Conservation (phyloP, 306 rosid species). For the Hippophae rhamnoides region DNA sequence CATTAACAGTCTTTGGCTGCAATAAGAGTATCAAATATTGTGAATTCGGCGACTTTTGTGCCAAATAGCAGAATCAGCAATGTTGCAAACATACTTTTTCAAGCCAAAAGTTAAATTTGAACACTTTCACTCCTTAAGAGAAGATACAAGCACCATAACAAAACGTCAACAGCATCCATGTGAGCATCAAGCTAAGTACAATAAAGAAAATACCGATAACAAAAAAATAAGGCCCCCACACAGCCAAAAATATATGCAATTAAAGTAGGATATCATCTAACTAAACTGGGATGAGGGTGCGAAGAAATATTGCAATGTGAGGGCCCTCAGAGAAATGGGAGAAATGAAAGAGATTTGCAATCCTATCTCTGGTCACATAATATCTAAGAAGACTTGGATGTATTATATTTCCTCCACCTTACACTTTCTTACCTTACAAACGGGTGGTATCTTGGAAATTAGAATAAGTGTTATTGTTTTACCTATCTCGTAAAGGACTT, state of each 20-base stretch:
- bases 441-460: too few species aligned
- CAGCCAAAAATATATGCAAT: background rate
- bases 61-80: background rate
- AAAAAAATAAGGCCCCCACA: background rate
- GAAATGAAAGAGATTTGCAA: too few species aligned
- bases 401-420: too few species aligned
- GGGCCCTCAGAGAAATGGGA: too few species aligned
- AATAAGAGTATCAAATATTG: conserved; percentile 20
- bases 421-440: too few species aligned
- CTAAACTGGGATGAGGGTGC: too few species aligned
- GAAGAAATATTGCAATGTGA: too few species aligned
- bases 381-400: too few species aligned
- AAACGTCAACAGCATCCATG: background rate
- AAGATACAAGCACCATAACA: background rate
- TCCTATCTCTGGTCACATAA: too few species aligned
- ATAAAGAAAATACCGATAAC: background rate
- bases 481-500: too few species aligned
- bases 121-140: background rate
- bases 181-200: background rate
- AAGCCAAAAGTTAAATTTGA: background rate
- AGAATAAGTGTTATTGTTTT: too few species aligned
- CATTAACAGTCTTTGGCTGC: conserved; percentile 55
- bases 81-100: background rate
- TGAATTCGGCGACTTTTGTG: conserved; percentile 3
- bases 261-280: too few species aligned